Percentiles rank a stretch among this genome's conserved stretches.
Conservation (phyloP, 768 basidiomycete species). For the Rickenella mellea region DNA sequence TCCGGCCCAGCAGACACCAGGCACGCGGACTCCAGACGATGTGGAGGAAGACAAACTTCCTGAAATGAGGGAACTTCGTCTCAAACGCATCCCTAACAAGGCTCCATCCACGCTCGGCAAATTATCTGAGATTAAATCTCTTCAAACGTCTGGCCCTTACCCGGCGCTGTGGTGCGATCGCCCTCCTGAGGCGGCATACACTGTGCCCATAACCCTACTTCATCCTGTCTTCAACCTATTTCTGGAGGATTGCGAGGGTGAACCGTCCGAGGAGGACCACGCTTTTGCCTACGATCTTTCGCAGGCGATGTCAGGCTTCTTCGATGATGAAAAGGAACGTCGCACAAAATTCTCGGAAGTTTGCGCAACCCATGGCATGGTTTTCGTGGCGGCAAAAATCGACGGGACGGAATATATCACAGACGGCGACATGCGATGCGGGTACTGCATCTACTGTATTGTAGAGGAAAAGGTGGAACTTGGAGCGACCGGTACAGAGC, state of each 20-base stretch:
- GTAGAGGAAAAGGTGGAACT: background rate
- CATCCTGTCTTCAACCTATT: constrained; percentile 15
- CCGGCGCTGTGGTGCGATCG: too few relatives aligned
- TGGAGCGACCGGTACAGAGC: background rate
- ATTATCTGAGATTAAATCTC: too few relatives aligned
- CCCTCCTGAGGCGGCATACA: constrained; percentile 4
- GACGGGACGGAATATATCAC: constrained; percentile 5
- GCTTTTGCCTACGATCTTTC: constrained; percentile 8
- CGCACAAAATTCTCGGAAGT: constrained; percentile 2
- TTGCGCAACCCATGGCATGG: constrained; percentile 6
- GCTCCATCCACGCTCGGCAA: too few relatives aligned
- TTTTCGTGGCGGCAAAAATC: constrained; percentile 1
- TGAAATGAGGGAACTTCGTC: too few relatives aligned
- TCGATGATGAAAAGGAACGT: constrained; percentile 10
- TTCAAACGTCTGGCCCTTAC: too few relatives aligned
- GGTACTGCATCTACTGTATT: constrained; percentile 4
- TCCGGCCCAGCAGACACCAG: too few relatives aligned
- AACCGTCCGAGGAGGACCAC: constrained; percentile 6
- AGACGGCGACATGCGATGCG: constrained; percentile 11
- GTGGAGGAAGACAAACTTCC: too few relatives aligned
- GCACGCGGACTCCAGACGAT: too few relatives aligned
- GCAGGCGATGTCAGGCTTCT: constrained; percentile 13
- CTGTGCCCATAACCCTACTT: constrained; percentile 15
- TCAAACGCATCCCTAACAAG: too few relatives aligned
- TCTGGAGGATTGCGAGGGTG: constrained; percentile 10